These are phyloP conservation scores for Xylaria nigripes DNA, from an alignment of 495 filamentous ascomycete genomes.

Conservation along the genomic window DNA sequence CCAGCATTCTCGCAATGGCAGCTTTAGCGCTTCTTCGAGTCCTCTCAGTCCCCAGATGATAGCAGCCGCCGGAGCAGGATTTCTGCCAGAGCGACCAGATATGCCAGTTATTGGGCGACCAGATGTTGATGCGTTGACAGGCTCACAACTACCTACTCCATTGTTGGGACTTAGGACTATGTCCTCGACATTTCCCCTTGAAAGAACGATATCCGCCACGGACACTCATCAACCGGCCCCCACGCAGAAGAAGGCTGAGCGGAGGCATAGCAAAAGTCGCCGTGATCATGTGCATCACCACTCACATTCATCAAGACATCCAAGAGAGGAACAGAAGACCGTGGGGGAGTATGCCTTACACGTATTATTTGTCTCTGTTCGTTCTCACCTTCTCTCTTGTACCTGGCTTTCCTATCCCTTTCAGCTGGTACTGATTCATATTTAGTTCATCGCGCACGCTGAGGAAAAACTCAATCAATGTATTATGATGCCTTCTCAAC, in stretches of 20 bases:
- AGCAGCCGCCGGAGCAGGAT: conserved; percentile 51
- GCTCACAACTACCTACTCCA: conserved; percentile 32
- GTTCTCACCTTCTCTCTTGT: conserved; percentile 20
- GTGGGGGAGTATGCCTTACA: conserved; percentile 95
- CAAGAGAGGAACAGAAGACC: conserved; percentile 69
- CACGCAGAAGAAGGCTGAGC: conserved; percentile 47
- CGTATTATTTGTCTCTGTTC: conserved; percentile 85
- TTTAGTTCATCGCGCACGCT: conserved; percentile 67
- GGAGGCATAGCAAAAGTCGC: conserved; percentile 57
- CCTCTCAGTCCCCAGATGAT: conserved; percentile 80
- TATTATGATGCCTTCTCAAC: conserved; percentile 62
- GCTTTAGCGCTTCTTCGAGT: conserved; percentile 54
- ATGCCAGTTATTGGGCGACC: conserved; percentile 34
- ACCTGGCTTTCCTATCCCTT: not conserved
- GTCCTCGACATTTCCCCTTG: conserved; percentile 25
- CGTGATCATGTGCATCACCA: conserved; percentile 69
- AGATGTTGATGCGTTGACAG: conserved; percentile 32
- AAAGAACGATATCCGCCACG: conserved; percentile 28
- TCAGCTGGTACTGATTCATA: conserved; percentile 16
- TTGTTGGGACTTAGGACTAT: conserved; percentile 35
- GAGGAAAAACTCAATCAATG: conserved; percentile 89
- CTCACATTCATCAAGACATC: conserved; percentile 72
- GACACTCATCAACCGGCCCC: conserved; percentile 13
- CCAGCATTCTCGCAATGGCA: conserved; percentile 86
- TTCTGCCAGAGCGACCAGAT: conserved; percentile 37